Percentiles rank a stretch among this genome's conserved stretches.
Conservation (phyloP, 2,329 filamentous ascomycete species). For the Penicillium sp. region DNA sequence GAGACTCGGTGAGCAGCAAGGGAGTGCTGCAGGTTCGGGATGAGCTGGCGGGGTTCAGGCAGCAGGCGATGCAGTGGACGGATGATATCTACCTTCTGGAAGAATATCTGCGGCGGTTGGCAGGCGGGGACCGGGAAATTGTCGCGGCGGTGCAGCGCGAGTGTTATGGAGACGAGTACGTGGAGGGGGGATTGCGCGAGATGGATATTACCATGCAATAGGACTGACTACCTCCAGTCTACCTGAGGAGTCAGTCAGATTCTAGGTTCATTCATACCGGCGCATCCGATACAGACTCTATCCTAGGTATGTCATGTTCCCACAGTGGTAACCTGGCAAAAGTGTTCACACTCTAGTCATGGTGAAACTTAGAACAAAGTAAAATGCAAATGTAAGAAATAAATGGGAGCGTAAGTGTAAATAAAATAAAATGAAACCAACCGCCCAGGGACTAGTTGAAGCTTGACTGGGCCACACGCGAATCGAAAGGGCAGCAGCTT, state of each 20-base stretch:
- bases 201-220: constrained; percentile 24
- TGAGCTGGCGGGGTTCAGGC: constrained; percentile 38
- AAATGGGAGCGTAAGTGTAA: too few relatives aligned
- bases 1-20: constrained; percentile 37
- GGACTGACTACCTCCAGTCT: background rate
- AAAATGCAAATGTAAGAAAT: too few relatives aligned
- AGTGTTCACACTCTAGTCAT: too few relatives aligned
- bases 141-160: constrained; percentile 49
- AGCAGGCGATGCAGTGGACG: constrained; percentile 44
- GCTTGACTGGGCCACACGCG: constrained; percentile 37
- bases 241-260: too few relatives aligned
- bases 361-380: background rate
- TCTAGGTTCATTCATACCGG: too few relatives aligned
- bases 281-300: too few relatives aligned
- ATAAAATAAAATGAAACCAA: background rate
- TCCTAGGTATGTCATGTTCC: too few relatives aligned
- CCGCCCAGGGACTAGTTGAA: constrained; percentile 32
- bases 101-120: constrained; percentile 42
- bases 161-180: constrained; percentile 60
- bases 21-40: constrained; percentile 35
- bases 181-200: constrained; percentile 58
- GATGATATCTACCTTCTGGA: constrained; percentile 52
- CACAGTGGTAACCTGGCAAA: too few relatives aligned
- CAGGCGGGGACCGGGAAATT: constrained; percentile 49
- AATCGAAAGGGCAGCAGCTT: constrained; percentile 30